Base-by-base conservation (phyloP, 2,329 filamentous ascomycete genomes). In the Botrytis deweyae region DNA sequence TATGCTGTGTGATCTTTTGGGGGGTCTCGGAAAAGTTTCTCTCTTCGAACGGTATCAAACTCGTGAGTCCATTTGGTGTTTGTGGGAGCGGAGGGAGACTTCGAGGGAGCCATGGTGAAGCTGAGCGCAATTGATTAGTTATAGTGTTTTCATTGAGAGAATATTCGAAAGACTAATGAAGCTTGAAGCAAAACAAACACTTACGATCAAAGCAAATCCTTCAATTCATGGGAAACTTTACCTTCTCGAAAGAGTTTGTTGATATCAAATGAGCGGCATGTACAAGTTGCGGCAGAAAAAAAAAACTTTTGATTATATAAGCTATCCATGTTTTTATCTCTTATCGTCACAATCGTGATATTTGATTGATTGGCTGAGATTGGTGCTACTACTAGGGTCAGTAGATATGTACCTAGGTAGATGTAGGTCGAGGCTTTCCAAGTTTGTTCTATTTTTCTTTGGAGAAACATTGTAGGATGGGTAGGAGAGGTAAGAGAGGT, bases 1-100 rank as follows among this genome's bases (percentile, higher is more conserved):
- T 97, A 98, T 74, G 95, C 94, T 16, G 92, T 92, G 78, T 90
- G 92, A 81, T 98, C 95, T 80, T 89, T 92, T 0, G 96, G 95
- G 29, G 96, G 95, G 78, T 97, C 91, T 80, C 89, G 88, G 83
- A 99, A 99, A 36, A 99, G 92, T 70, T 93, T 88, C 81, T 99
- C 93, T 80, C 95, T 92, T 74, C 93, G 91, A 74, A 95, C 84
- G 6, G 93, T 97, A 82, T 98, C 89, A 84, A 93, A 98, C 79
- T 94, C 88, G 82, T 93, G 91, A 77, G 93, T 89, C 95, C 95
- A 98, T 81, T 89, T 85, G 72, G 91, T 93, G 75, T 86, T 85
- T 74, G 91, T 93, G 40, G 76, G 74, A 61, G 62, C 46, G 29
- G 75, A 52, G 12, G 77, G 73, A 65, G 75, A 63, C 44, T 73